Base-by-base conservation (phyloP, 2,329 filamentous ascomycete genomes). In the Fusarium sp. region DNA sequence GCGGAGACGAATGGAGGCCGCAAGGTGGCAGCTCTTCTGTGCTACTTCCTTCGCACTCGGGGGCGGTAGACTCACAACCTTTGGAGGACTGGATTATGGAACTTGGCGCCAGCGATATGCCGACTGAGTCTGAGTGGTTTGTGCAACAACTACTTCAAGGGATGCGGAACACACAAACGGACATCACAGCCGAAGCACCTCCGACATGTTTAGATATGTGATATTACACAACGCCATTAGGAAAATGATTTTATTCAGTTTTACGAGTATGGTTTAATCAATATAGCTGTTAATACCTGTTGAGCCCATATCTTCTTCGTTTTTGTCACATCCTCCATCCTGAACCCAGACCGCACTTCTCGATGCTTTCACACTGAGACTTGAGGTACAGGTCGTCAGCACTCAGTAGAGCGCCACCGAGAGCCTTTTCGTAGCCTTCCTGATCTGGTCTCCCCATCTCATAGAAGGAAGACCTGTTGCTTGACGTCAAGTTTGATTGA, bases 401-500 rank as follows among this genome's bases (percentile, higher is more conserved):
- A 16, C 24, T 57, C 22, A 73, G 13, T 0, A 71, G 31, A 4
- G 7, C 18, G 45, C 27, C 35, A 2, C 70, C 70, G 0, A 71
- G 20, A 16, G 64, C 68, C 2, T 9, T 37, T 40, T 73, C 68
- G 50, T 63, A 69, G 4, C 22, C 68, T 5, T 54, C 18, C 1
- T 56, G 45, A 40, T 69, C 59, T 18, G 63, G 22, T 5, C 3
- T 3, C 24, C 22, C 45, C 45, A 29, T 50, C 24, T 62, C 7
- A 6, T 7, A 27, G 3, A 20, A 11, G 6, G n/a, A 40, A 67
- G 22, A 0, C 66, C 37, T 31, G 7, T 62, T 63, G 4, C 38
- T 42, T 20, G 62, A 64, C 0, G 71, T 69, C 1, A 86, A 73
- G 22, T 87, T 87, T 0, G 85, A 87, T 42, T 83, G 83, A 69